Evolutionary conservation across 192 early-diverging fungal species (phyloP), one percentile per base, ranked within the genome.

Genomic region (Coemansia sp.): DNA sequence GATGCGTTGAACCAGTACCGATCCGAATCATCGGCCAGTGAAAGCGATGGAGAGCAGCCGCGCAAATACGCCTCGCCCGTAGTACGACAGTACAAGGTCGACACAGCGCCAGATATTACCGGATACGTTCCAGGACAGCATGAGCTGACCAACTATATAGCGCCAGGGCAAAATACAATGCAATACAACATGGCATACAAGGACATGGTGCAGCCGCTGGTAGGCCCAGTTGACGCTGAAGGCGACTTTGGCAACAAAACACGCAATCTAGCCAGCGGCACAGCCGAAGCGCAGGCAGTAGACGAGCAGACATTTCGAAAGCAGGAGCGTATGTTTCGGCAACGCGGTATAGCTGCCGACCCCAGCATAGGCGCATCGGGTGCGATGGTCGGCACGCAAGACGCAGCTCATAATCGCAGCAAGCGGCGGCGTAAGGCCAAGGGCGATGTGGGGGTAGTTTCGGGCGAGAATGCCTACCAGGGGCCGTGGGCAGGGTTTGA

Each of bases 401-500:
- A 12, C 60, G 65, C 42, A 45, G 79, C 49, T 47, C 59, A 31
- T 31, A 31, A 31, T 18, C 44, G 59, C 67, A 84, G 56, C 19
- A 50, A 33, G 30, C 38, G 53, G 42, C 56, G 87, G 60, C 84
- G 93, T 55, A 85, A 89, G 61, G 65, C 75, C 9, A 88, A 85
- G 50, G 94, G 93, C 35, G 88, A 96, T 43, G 62, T 91, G 3
- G 68, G 70, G 3, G 78, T 87, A 44, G 51, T 92, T 6, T 88
- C 90, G 19, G 92, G 89, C 33, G 85, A 84, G 0, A 68, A 81
- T 63, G 84, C 86, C 7, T 97, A 91, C 57, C 79, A 82, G 53
- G 96, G 96, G 1, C 96, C 94, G 4, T 97, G 94, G 96, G 92
- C 93, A 0, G 90, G 93, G 1, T 99, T 88, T 65, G 88, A 91